Evolutionary conservation across 345 rosid species (phyloP).

Genomic region (Noccaea bulbosa): DNA sequence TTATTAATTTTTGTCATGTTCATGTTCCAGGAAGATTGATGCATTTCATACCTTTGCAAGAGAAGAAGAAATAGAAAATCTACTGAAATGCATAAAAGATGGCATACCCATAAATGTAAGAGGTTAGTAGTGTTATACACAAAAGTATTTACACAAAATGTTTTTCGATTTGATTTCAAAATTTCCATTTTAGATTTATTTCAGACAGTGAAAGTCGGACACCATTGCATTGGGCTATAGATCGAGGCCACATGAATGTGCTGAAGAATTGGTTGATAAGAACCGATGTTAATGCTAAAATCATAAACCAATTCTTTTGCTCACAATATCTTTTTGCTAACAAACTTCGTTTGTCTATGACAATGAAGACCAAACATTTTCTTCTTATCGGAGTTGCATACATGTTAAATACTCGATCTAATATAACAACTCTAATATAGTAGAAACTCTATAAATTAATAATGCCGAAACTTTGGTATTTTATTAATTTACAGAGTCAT

Average conservation of each 20-base stretch:
- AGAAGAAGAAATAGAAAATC: conserved; percentile 81
- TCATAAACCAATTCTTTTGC: neutral
- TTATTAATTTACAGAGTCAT: too few relatives aligned
- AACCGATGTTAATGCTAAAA: conserved; percentile 74
- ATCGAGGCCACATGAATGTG: conserved; percentile 69
- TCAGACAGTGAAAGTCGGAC: conserved; percentile 92
- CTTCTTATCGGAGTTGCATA: too few relatives aligned
- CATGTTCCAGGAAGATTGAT: conserved; percentile 71
- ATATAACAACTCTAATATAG: too few relatives aligned
- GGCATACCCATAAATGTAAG: conserved; percentile 70
- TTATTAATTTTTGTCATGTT: too few relatives aligned
- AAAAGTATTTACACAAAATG: neutral
- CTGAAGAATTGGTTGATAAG: conserved; percentile 60
- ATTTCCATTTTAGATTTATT: conserved; percentile 7
- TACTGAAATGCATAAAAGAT: conserved; percentile 66
- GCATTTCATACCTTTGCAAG: conserved; percentile 89
- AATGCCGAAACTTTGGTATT: too few relatives aligned
- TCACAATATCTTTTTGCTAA: too few relatives aligned
- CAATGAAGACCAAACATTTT: too few relatives aligned
- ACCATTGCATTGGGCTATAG: conserved; percentile 96
- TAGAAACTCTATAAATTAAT: too few relatives aligned
- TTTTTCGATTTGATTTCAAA: neutral
- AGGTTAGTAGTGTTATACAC: conserved; percentile 53
- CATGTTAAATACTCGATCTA: too few relatives aligned
- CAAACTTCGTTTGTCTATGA: too few relatives aligned